phyloP scores from a whole-genome alignment of 2,329 filamentous ascomycete genomes.

The Fusarium albosuccineum region DNA sequence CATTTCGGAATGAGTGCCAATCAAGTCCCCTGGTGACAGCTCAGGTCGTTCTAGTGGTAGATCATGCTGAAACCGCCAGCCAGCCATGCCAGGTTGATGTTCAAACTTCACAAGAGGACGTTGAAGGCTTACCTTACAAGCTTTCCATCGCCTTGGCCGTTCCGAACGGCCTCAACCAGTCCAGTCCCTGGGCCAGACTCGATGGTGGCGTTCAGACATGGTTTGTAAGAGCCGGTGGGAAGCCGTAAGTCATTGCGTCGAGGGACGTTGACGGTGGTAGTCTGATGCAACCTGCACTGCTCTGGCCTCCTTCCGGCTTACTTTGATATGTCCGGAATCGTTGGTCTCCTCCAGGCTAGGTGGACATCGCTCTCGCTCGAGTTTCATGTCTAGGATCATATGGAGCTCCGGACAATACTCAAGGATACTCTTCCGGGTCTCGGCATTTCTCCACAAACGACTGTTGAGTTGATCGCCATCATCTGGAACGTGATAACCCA shows the following conservation, averaged over 20 bases:
- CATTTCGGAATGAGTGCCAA: conserved; percentile 15
- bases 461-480: conserved; percentile 4
- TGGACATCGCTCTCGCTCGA: conserved; percentile 4
- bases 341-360: background rate
- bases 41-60: background rate
- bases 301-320: background rate
- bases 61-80: conserved; percentile 9
- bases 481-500: conserved; percentile 21
- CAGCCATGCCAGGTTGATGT: conserved; percentile 12
- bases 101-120: conserved; percentile 52
- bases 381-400: background rate
- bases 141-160: conserved; percentile 52
- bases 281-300: background rate
- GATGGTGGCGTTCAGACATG: conserved; percentile 56
- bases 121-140: conserved; percentile 48
- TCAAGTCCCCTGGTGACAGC: conserved; percentile 3
- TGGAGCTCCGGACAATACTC: conserved; percentile 5
- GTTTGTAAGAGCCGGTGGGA: background rate
- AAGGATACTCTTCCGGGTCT: background rate
- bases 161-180: conserved; percentile 17
- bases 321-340: background rate
- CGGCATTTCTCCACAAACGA: background rate
- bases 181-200: conserved; percentile 19
- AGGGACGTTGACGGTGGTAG: background rate
- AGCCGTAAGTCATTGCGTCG: background rate